These are phyloP conservation scores for Diacronema lutheri DNA, from an alignment of 78 protist species.

Conservation along the genomic window DNA sequence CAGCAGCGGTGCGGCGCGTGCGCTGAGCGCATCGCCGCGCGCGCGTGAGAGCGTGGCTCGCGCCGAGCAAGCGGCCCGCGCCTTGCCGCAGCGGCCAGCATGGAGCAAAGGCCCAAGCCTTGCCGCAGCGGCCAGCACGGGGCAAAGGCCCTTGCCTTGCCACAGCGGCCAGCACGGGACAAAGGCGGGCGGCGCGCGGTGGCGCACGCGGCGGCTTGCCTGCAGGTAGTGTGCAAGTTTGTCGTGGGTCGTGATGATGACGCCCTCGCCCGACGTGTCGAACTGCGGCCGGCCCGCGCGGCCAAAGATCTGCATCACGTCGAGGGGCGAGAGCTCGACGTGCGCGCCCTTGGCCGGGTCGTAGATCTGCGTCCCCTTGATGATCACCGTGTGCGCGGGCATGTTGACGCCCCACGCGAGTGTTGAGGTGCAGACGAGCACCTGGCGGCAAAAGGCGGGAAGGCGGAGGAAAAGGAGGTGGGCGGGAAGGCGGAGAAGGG, in stretches of 20 bases:
- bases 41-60: no score
- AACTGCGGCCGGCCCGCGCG: slow-evolving; percentile 99
- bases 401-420: slow-evolving; percentile 99
- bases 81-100: no score
- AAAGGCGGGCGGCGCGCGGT: no score
- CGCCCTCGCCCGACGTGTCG: slow-evolving; percentile 65
- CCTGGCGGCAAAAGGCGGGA: no score
- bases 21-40: no score
- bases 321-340: slow-evolving; percentile 85
- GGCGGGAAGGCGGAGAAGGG: no score
- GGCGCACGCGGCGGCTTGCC: no score
- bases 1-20: no score
- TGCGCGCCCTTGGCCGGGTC: slow-evolving; percentile 69
- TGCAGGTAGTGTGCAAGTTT: slow-evolving; percentile 77
- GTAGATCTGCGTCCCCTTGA: slow-evolving; percentile 89
- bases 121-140: no score
- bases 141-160: no score
- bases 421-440: slow-evolving; percentile 93
- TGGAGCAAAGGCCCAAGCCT: no score
- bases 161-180: neutral
- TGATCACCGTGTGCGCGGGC: slow-evolving; percentile 96
- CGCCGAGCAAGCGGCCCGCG: no score
- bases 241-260: slow-evolving; percentile 88
- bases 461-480: neutral
- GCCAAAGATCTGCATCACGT: slow-evolving; percentile 96